Base-by-base conservation (phyloP, 225 moss, liverwort and hornwort species). In the Bryum argenteum region DNA sequence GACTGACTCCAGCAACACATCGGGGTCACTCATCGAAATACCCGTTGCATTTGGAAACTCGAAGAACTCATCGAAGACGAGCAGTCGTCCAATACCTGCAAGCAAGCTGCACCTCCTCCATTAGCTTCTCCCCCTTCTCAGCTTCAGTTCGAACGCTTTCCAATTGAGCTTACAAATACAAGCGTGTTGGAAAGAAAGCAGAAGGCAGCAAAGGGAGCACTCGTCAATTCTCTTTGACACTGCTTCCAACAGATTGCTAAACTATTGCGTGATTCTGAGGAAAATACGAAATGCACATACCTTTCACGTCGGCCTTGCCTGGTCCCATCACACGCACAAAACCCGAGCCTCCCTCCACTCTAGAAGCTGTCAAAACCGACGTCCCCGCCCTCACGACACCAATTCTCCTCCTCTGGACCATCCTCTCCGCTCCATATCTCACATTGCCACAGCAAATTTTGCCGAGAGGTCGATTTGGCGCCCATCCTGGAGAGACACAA, bases 61-160 rank as follows among this genome's bases (percentile, higher is more conserved):
- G 38, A 79, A 87, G 47, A 87, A 87, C 67, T 87, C 87, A 24
- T 87, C 87, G 45, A 87, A 69, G 47, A 71, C 84, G 21, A 87
- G 87, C 43, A 87, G 64, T 43, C 81, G 79, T 67, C 87, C 87
- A 22, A 87, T 62, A 84, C 84, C 87, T 87, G 84, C 77, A 66
- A 77, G 81, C 87, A 70, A 79, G 81, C 87, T 87, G 84, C 74
- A 84, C 56, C 65, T 59, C 64, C 63, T 64, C 65, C 61, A 33
- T 87, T 42, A 48, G 1, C 45, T 47, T 47, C 45, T 15, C 6
- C 58, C 16, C 58, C 59, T 48, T 7, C 48, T 48, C 48, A 17
- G 48, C 48, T 47, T 47, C 47, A 47, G 16, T 47, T 47, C 16
- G 47, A 47, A 47, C 47, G 11, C 16, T 48, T 48, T 48, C 17